Evolutionary conservation across 2,329 filamentous ascomycete species (phyloP).

Genomic region (Colletotrichum chrysophilum): DNA sequence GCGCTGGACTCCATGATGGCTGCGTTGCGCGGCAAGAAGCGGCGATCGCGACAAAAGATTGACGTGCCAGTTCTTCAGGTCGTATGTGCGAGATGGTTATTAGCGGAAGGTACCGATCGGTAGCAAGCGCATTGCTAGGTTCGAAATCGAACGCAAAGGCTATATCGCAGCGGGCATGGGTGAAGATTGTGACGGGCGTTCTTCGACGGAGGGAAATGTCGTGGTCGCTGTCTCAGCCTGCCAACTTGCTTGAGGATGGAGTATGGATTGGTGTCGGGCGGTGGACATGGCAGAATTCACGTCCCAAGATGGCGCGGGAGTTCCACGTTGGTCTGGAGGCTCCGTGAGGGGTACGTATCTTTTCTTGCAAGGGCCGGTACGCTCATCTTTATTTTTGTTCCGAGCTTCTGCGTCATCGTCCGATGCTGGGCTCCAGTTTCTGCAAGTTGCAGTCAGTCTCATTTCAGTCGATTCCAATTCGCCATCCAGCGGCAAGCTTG

Average conservation of each 20-base stretch:
- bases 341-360: background rate
- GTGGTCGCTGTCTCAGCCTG: background rate
- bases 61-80: background rate
- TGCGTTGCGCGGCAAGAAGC: constrained; percentile 3
- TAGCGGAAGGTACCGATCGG: background rate
- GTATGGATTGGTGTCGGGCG: background rate
- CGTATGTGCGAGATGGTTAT: background rate
- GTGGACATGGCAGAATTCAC: constrained; percentile 12
- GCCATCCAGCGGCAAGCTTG: background rate
- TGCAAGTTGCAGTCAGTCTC: background rate
- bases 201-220: background rate
- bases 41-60: background rate
- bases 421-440: background rate
- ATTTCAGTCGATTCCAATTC: background rate
- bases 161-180: background rate
- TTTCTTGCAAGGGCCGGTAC: background rate
- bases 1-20: constrained; percentile 13
- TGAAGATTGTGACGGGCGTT: background rate
- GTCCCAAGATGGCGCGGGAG: constrained; percentile 9
- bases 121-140: constrained; percentile 7
- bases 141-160: background rate
- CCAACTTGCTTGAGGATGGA: background rate
- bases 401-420: constrained; percentile 16
- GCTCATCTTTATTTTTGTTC: background rate
- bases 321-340: constrained; percentile 1